Percentiles rank a stretch among this genome's conserved stretches.
Evolutionary conservation across 495 filamentous ascomycete species (phyloP).

Genomic region (Aspergillus saccharolyticus): DNA sequence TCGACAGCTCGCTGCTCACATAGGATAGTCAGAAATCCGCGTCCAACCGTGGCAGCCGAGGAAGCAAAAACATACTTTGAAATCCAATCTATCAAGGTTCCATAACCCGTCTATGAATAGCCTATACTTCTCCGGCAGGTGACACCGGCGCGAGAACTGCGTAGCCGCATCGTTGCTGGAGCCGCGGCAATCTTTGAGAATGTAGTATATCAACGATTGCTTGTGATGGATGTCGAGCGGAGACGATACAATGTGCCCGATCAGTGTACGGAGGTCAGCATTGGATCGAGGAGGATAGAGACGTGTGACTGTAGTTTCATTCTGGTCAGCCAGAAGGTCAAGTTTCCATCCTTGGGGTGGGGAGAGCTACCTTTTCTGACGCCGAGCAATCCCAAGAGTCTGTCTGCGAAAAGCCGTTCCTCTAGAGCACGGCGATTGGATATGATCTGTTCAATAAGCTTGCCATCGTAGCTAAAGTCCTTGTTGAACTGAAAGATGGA

Average conservation of each 20-base stretch:
- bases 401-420: constrained; percentile 69
- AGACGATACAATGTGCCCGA: constrained; percentile 56
- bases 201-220: constrained; percentile 73
- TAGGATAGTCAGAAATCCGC: neutral
- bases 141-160: constrained; percentile 50
- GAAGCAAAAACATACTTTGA: constrained; percentile 42
- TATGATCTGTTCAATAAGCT: constrained; percentile 53
- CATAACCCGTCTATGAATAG: constrained; percentile 77
- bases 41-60: neutral
- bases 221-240: constrained; percentile 64
- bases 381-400: constrained; percentile 62
- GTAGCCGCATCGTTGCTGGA: constrained; percentile 39
- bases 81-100: constrained; percentile 68
- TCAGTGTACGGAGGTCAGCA: constrained; percentile 56
- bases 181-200: constrained; percentile 67
- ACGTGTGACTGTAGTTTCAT: constrained; percentile 41
- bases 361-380: constrained; percentile 55
- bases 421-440: constrained; percentile 57
- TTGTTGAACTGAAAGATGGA: constrained; percentile 58
- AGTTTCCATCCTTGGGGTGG: neutral
- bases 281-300: constrained; percentile 67
- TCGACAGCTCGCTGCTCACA: constrained; percentile 57
- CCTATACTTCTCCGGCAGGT: constrained; percentile 62
- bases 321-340: neutral
- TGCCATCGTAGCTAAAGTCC: constrained; percentile 57